A percentile compares a stretch with the other conserved stretches of the same genome.
phyloP scores from a whole-genome alignment of 2,329 filamentous ascomycete genomes.

The Diaporthe sp. region DNA sequence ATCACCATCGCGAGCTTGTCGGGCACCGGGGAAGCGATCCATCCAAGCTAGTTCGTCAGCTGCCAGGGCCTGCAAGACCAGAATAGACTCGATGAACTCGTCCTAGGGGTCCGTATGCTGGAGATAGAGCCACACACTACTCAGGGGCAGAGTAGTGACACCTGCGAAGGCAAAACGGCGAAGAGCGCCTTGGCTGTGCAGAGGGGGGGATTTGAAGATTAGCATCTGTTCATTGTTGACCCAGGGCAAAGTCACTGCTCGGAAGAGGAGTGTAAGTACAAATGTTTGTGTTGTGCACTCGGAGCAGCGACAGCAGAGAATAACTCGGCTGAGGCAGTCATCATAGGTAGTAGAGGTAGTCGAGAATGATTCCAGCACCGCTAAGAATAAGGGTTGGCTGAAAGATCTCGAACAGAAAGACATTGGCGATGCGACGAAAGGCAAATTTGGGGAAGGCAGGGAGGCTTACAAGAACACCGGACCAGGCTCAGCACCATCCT shows the following conservation, averaged over 20 bases:
- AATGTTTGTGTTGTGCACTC: conserved; percentile 28
- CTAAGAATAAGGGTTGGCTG: conserved; percentile 17
- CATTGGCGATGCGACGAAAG: not conserved
- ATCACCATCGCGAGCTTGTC: not conserved
- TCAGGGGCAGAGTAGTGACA: conserved; percentile 47
- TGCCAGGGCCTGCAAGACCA: not conserved
- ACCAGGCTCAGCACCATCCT: not conserved
- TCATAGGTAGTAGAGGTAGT: conserved; percentile 11
- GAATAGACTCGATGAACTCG: not conserved
- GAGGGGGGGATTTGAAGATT: not conserved
- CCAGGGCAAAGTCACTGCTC: conserved; percentile 25
- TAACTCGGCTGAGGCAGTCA: not conserved
- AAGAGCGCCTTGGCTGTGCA: conserved; percentile 47
- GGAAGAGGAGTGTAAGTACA: conserved; percentile 41
- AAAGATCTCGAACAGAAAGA: not conserved
- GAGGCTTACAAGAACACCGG: conserved; percentile 32
- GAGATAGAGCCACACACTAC: conserved; percentile 47
- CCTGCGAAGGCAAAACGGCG: conserved; percentile 51
- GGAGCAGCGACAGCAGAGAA: not conserved
- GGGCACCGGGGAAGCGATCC: not conserved
- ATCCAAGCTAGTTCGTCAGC: not conserved
- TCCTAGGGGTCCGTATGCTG: conserved; percentile 32
- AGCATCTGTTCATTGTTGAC: not conserved
- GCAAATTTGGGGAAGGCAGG: not conserved
- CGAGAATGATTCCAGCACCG: conserved; percentile 29